phyloP scores from a whole-genome alignment of 305 asterid genomes.

The Solanum hybrid region DNA sequence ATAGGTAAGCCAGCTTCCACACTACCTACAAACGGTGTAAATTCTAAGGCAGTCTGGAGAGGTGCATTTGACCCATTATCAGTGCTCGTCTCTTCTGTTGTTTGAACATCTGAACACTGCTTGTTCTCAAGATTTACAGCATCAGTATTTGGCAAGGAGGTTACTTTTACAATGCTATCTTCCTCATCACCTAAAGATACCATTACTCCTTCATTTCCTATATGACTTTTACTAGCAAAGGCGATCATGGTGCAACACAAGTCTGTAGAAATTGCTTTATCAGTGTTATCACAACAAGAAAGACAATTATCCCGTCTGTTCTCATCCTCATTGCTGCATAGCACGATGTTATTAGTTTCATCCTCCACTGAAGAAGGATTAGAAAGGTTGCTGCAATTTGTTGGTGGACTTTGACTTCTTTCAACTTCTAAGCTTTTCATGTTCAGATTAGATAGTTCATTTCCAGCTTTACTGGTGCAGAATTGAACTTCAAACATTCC shows the following conservation, averaged over 20 bases:
- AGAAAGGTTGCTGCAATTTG: slow-evolving; percentile 68
- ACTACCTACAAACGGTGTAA: slow-evolving; percentile 24
- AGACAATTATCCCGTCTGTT: slow-evolving; percentile 33
- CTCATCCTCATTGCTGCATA: slow-evolving; percentile 29
- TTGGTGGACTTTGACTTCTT: slow-evolving; percentile 51
- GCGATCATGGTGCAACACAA: slow-evolving; percentile 1
- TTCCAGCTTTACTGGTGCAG: slow-evolving; percentile 28
- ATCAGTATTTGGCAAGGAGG: slow-evolving; percentile 12
- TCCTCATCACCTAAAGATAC: slow-evolving; percentile 35
- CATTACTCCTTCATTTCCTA: slow-evolving; percentile 19
- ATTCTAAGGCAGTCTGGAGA: slow-evolving; percentile 27
- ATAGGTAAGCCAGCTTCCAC: slow-evolving; percentile 32
- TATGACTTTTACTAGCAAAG: slow-evolving; percentile 16
- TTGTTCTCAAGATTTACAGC: slow-evolving; percentile 19
- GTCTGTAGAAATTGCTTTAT: slow-evolving; percentile 23
- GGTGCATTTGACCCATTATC: slow-evolving; percentile 39
- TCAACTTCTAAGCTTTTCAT: slow-evolving; percentile 36
- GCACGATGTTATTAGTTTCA: slow-evolving; percentile 44
- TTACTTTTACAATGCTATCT: slow-evolving; percentile 19
- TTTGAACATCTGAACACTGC: slow-evolving; percentile 18
- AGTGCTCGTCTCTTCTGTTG: slow-evolving; percentile 36
- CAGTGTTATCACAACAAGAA: slow-evolving; percentile 19
- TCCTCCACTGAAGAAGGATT: slow-evolving; percentile 83
- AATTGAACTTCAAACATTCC: slow-evolving; percentile 35
- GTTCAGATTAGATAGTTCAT: slow-evolving; percentile 18